phyloP scores from a whole-genome alignment of 345 rosid species.

The Sonneratia alba region DNA sequence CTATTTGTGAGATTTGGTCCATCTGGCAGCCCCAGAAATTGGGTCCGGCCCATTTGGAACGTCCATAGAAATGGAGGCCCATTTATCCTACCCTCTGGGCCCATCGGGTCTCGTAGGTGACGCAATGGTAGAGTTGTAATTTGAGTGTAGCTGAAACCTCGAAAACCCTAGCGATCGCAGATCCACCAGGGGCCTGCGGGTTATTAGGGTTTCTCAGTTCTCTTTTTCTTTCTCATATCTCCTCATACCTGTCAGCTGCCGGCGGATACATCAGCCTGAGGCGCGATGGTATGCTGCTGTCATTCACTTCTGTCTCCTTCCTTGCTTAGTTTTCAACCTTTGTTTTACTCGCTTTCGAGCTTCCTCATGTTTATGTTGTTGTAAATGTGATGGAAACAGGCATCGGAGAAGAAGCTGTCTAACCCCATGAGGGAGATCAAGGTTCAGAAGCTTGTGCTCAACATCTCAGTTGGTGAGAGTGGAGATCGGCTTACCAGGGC shows the following conservation, averaged over 20 bases:
- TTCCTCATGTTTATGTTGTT: not conserved
- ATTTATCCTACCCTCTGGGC: not conserved
- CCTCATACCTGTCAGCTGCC: not conserved
- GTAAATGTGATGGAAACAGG: constrained; percentile 24
- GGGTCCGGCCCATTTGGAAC: not conserved
- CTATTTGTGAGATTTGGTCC: too few species aligned
- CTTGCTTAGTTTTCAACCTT: not conserved
- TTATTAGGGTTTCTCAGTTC: constrained; percentile 2
- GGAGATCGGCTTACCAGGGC: constrained; percentile 98
- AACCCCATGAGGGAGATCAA: constrained; percentile 99
- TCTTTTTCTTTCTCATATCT: not conserved
- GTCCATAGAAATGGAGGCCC: not conserved
- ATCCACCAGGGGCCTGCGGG: not conserved
- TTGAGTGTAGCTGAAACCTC: not conserved
- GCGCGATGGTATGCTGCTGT: constrained; percentile 4
- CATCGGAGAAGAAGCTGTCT: constrained; percentile 86
- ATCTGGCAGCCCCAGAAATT: too few species aligned
- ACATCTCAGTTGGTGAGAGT: constrained; percentile 96
- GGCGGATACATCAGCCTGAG: not conserved
- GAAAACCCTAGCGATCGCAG: constrained; percentile 1
- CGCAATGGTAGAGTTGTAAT: not conserved
- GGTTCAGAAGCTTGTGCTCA: constrained; percentile 90
- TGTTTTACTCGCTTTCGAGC: not conserved
- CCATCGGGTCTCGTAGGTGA: too few species aligned
- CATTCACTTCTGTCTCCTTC: not conserved